Evolutionary conservation across 805 yeast species (phyloP), one percentile per base, ranked within the genome.

Genomic region (Brettanomyces custersianus): DNA sequence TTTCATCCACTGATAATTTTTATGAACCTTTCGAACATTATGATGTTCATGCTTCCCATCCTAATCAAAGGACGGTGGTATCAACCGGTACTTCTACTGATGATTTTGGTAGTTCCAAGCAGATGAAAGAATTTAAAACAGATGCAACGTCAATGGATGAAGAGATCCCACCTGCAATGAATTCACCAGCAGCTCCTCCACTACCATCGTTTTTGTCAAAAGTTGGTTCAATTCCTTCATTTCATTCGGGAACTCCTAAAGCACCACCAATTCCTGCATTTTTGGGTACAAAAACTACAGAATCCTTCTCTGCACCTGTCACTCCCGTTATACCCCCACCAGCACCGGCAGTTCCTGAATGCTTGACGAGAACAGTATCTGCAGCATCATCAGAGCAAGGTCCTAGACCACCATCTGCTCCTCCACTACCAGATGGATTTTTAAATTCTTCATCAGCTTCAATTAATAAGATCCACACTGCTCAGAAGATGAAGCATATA

Each of bases 401-500:
- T n/a, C n/a, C n/a, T 26, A 24, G 53, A 6, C 47, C 51, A 2
- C 56, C 57, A 20, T 55, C 54, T 8, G 51, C 59, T 7, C 44
- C 53, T 7, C 55, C 59, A 2, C 35, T 47, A 11, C 39, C 43
- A 4, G 26, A 29, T n/a, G 24, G 22, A 18, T 23, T 34, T 5
- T 10, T 26, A 16, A 19, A 17, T 2, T n/a, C 15, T 31, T 9
- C 10, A 5, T 10, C 13, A 10, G 9, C 12, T 6, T 13, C n/a
- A 11, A 25, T 7, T 9, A 47, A 45, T 31, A 44, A 54, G 23
- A 49, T n/a, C 25, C 10, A 25, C 15, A 25, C 55, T 11, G 35
- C 51, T 4, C 41, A 48, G 41, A 77, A 74, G 54, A 59, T 82
- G 60, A 82, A 80, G 50, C 94, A 82, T 48, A 70, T 82, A 42